These are phyloP conservation scores for Trichosporon inkin DNA, from an alignment of 1,284 basidiomycete species.

Conservation along the genomic window DNA sequence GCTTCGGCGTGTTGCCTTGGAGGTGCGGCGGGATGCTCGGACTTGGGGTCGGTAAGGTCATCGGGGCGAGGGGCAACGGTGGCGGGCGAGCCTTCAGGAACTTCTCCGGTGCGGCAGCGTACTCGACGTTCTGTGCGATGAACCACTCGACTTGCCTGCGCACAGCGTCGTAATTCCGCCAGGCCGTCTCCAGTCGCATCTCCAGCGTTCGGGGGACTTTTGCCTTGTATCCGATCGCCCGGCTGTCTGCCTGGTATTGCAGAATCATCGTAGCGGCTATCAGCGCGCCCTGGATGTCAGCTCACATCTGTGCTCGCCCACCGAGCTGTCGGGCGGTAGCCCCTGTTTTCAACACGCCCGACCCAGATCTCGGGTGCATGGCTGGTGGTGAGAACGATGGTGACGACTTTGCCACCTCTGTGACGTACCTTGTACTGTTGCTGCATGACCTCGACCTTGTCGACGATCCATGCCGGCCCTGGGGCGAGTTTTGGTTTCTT, in stretches of 20 bases:
- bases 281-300: slow-evolving; percentile 29
- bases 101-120: slow-evolving; percentile 22
- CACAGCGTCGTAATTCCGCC: slow-evolving; percentile 31
- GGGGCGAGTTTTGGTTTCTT: slow-evolving; percentile 21
- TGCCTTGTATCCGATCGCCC: slow-evolving; percentile 19
- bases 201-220: slow-evolving; percentile 24
- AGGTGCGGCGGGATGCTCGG: slow-evolving; percentile 17
- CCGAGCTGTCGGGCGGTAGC: not conserved
- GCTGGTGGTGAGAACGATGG: not conserved
- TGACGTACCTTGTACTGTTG: slow-evolving; percentile 29
- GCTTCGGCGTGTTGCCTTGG: slow-evolving; percentile 2
- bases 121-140: slow-evolving; percentile 27
- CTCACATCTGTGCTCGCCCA: not conserved
- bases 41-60: slow-evolving; percentile 22
- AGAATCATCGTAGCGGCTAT: slow-evolving; percentile 30
- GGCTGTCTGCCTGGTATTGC: slow-evolving; percentile 28
- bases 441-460: slow-evolving; percentile 29
- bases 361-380: not conserved
- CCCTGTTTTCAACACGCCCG: not conserved
- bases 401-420: not conserved
- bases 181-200: slow-evolving; percentile 25
- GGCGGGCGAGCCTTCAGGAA: slow-evolving; percentile 22
- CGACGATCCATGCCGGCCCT: slow-evolving; percentile 30
- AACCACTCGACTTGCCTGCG: slow-evolving; percentile 35
- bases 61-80: slow-evolving; percentile 19